Conservation (phyloP, 805 yeast genomes). For the Teunomyces barrocoloradensis region DNA sequence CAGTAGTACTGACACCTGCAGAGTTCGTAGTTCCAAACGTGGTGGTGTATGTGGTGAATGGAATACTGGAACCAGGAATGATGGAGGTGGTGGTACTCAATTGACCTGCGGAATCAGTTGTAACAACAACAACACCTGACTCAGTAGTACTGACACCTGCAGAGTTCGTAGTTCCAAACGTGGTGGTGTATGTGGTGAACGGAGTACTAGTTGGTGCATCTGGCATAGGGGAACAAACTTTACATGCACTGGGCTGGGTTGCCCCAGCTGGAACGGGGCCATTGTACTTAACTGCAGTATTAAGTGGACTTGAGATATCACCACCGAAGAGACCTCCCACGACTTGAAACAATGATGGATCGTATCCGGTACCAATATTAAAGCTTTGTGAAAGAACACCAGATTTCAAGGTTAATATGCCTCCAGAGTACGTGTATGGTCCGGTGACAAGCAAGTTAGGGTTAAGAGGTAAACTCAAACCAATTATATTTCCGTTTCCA, state of each 20-base stretch:
- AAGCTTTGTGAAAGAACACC: slow-evolving; percentile 7
- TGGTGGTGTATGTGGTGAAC: slow-evolving; percentile 15
- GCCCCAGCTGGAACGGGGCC: slow-evolving; percentile 10
- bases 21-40: slow-evolving; percentile 5
- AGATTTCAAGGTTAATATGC: slow-evolving; percentile 18
- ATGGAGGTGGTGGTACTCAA: slow-evolving; percentile 13
- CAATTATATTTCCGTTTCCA: slow-evolving; percentile 28
- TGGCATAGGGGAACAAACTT: slow-evolving; percentile 6
- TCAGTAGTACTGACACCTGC: slow-evolving; percentile 14
- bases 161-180: slow-evolving; percentile 13
- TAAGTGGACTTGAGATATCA: slow-evolving; percentile 4
- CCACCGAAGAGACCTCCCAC: slow-evolving; percentile 6
- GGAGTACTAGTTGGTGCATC: slow-evolving; percentile 2
- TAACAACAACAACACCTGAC: slow-evolving; percentile 16
- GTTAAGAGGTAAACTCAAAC: slow-evolving; percentile 14
- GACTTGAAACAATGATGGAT: slow-evolving; percentile 1
- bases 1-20: slow-evolving; percentile 4
- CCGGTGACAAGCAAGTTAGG: neutral
- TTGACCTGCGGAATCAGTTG: slow-evolving; percentile 13
- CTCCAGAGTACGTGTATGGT: slow-evolving; percentile 10
- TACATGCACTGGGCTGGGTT: slow-evolving; percentile 7
- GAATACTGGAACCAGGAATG: neutral
- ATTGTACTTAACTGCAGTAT: slow-evolving; percentile 10
- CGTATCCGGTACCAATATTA: slow-evolving; percentile 11
- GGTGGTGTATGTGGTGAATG: slow-evolving; percentile 8